Evolutionary conservation across 192 early-diverging fungal species (phyloP).

Genomic region (Linderina pennispora): DNA sequence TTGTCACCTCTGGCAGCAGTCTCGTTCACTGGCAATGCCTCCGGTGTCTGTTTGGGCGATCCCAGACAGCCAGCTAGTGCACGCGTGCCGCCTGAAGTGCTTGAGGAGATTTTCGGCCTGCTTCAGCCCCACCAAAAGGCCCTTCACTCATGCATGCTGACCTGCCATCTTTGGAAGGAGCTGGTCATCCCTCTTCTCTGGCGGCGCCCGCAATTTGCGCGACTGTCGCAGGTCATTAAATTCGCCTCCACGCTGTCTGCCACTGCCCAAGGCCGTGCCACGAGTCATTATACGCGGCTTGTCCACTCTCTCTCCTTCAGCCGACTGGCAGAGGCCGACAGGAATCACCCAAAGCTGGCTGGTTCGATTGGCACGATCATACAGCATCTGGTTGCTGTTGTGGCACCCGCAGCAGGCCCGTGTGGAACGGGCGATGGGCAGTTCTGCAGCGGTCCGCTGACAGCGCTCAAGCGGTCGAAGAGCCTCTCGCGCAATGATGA

Average conservation of each 20-base stretch:
- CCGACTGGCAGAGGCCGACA: constrained; percentile 29
- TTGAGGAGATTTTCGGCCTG: constrained; percentile 21
- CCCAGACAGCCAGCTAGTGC: constrained; percentile 13
- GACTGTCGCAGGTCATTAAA: constrained; percentile 28
- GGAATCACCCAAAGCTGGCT: constrained; percentile 39
- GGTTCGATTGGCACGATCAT: constrained; percentile 38
- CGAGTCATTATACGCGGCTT: constrained; percentile 18
- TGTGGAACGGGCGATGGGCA: neutral
- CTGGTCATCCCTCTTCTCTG: constrained; percentile 46
- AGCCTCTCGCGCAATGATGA: constrained; percentile 27
- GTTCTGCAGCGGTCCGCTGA: neutral
- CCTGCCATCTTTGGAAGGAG: constrained; percentile 44
- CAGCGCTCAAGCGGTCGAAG: constrained; percentile 21
- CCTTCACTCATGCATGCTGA: constrained; percentile 37
- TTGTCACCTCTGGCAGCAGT: too few relatives aligned
- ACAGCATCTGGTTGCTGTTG: constrained; percentile 18
- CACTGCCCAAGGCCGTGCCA: constrained; percentile 5
- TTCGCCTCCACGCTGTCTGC: constrained; percentile 21
- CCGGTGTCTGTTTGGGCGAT: too few relatives aligned
- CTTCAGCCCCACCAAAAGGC: constrained; percentile 18
- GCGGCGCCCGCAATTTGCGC: constrained; percentile 40
- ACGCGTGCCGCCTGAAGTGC: constrained; percentile 33
- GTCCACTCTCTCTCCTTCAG: constrained; percentile 36
- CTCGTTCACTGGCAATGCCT: too few relatives aligned
- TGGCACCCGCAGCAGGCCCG: neutral